These are phyloP conservation scores for Phytophthora podocarpi DNA, from an alignment of 352 stramenopile species.

Conservation along the genomic window DNA sequence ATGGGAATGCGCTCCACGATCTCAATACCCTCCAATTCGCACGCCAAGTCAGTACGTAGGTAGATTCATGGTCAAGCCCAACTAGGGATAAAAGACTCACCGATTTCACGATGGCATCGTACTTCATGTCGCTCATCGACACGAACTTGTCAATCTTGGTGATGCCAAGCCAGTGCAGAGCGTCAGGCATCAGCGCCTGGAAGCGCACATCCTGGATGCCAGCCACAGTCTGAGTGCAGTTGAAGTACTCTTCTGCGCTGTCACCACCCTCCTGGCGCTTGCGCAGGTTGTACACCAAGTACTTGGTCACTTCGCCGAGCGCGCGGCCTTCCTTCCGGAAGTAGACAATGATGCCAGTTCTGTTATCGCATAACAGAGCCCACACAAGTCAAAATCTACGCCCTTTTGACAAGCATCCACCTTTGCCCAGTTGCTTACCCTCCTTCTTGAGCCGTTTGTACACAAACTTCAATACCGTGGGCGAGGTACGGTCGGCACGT, in stretches of 20 bases:
- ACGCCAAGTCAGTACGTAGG: constrained; percentile 7
- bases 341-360: constrained; percentile 97
- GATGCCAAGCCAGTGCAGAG: constrained; percentile 98
- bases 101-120: constrained; percentile 98
- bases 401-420: not conserved
- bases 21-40: constrained; percentile 91
- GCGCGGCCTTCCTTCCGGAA: constrained; percentile 98
- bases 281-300: constrained; percentile 99
- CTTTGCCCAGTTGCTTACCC: constrained; percentile 60
- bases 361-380: constrained; percentile 22
- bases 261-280: constrained; percentile 98
- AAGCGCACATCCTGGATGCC: constrained; percentile 98
- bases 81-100: constrained; percentile 40
- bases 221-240: constrained; percentile 98
- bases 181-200: constrained; percentile 99
- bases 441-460: constrained; percentile 97
- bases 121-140: constrained; percentile 99
- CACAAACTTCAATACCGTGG: constrained; percentile 99
- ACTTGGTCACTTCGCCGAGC: constrained; percentile 99
- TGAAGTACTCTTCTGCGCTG: constrained; percentile 98
- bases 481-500: constrained; percentile 99
- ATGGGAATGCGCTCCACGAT: constrained; percentile 99
- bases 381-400: constrained; percentile 2
- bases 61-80: not conserved
- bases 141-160: constrained; percentile 95